Percentiles rank a stretch among this genome's conserved stretches.
phyloP scores from a whole-genome alignment of 78 protist species.

The Polysphondylium violaceum region DNA sequence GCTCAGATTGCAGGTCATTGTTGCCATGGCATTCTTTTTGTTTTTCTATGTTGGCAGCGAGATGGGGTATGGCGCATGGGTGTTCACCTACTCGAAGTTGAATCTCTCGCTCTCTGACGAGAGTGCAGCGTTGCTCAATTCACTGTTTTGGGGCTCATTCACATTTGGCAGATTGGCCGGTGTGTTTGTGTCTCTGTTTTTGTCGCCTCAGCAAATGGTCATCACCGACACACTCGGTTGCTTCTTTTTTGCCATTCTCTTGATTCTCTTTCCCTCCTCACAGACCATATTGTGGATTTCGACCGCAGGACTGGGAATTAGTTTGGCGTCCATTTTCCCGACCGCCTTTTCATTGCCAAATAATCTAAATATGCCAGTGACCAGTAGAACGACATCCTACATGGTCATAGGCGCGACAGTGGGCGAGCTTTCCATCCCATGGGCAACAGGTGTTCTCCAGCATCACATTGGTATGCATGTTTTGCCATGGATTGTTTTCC shows the following conservation, averaged over 20 bases:
- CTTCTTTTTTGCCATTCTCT: slow-evolving; percentile 39
- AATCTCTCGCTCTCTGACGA: slow-evolving; percentile 11
- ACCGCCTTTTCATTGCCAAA: slow-evolving; percentile 44
- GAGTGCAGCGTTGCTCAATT: slow-evolving; percentile 38
- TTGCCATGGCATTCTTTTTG: slow-evolving; percentile 31
- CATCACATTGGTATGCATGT: slow-evolving; percentile 1
- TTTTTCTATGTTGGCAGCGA: slow-evolving; percentile 73
- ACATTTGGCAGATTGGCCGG: slow-evolving; percentile 63
- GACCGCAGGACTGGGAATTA: slow-evolving; percentile 51
- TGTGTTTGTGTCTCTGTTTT: slow-evolving; percentile 36
- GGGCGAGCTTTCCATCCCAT: slow-evolving; percentile 48
- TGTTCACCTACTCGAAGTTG: slow-evolving; percentile 16
- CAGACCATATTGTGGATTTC: slow-evolving; percentile 27
- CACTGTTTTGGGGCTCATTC: slow-evolving; percentile 57
- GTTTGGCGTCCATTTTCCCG: slow-evolving; percentile 64
- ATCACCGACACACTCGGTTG: slow-evolving; percentile 50
- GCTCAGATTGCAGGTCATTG: slow-evolving; percentile 24
- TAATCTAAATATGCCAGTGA: slow-evolving; percentile 29
- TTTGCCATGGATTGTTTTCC: slow-evolving; percentile 38
- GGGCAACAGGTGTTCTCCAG: slow-evolving; percentile 44
- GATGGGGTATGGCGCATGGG: slow-evolving; percentile 77
- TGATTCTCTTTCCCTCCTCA: slow-evolving; percentile 18
- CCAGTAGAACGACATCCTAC: slow-evolving; percentile 54
- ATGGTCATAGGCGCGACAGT: slow-evolving; percentile 61
- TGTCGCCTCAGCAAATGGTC: slow-evolving; percentile 72